Conservation (phyloP, 805 yeast genomes). For the Spathaspora sp. region DNA sequence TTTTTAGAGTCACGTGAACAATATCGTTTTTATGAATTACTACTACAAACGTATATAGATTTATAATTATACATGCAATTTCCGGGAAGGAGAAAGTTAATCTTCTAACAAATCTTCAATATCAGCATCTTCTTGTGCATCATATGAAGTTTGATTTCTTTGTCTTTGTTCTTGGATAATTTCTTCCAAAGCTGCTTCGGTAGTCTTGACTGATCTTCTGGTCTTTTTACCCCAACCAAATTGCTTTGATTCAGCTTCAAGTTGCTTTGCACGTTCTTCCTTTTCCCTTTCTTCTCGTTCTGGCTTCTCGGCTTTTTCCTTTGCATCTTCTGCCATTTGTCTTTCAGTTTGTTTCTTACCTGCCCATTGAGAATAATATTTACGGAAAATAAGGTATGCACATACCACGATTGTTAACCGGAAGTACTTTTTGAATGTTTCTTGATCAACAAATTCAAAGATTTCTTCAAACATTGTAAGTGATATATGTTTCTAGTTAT, state of each 20-base stretch:
- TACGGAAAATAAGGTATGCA: conserved; percentile 59
- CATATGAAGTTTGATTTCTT: conserved; percentile 43
- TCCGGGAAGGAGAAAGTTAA: conserved; percentile 13
- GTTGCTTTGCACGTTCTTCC: conserved; percentile 23
- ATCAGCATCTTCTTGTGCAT: conserved; percentile 58
- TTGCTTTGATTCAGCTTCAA: conserved; percentile 37
- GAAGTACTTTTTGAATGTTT: conserved; percentile 43
- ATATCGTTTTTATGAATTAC: not conserved
- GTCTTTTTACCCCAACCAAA: conserved; percentile 85
- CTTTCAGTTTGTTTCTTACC: conserved; percentile 49
- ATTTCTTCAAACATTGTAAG: conserved; percentile 14
- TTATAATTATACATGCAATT: not conserved
- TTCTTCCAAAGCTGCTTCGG: conserved; percentile 52
- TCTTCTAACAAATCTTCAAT: conserved; percentile 67
- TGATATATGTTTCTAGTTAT: not conserved
- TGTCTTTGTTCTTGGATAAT: conserved; percentile 34
- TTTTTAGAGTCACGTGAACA: conserved; percentile 2
- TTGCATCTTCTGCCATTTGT: conserved; percentile 46
- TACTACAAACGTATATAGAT: not conserved
- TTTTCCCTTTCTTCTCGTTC: conserved; percentile 33
- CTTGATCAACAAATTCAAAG: conserved; percentile 34
- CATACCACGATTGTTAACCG: conserved; percentile 52
- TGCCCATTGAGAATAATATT: conserved; percentile 52
- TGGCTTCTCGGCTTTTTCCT: conserved; percentile 35
- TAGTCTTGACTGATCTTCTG: conserved; percentile 53